A percentile compares a stretch with the other conserved stretches of the same genome.
Evolutionary conservation across 192 early-diverging fungal genomes (phyloP).

Genomic region (Physocladia obscura): DNA sequence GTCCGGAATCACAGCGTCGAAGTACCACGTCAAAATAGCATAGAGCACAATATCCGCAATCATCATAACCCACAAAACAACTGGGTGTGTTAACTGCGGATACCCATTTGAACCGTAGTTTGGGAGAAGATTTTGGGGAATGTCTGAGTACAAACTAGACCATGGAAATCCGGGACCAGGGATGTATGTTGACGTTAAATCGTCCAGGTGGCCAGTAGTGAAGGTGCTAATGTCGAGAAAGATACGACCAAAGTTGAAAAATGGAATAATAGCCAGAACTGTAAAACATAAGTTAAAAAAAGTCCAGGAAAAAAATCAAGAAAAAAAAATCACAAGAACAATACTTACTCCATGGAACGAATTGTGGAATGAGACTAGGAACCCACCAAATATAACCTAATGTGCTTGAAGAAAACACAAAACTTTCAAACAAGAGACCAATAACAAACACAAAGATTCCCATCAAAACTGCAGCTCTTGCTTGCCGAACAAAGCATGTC

Average conservation of each 20-base stretch:
- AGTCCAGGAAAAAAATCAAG: background rate
- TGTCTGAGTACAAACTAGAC: constrained; percentile 45
- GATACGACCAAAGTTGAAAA: constrained; percentile 54
- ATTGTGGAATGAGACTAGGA: constrained; percentile 17
- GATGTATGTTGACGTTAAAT: constrained; percentile 60
- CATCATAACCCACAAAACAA: constrained; percentile 64
- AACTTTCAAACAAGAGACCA: constrained; percentile 69
- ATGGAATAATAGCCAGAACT: constrained; percentile 32
- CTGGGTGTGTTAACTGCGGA: constrained; percentile 59
- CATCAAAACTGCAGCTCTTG: constrained; percentile 64
- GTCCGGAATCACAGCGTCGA: constrained; percentile 74
- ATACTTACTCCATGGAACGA: constrained; percentile 28
- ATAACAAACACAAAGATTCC: constrained; percentile 81
- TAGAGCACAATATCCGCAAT: constrained; percentile 66
- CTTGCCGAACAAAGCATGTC: constrained; percentile 63
- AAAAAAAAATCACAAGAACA: background rate
- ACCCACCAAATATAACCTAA: constrained; percentile 60
- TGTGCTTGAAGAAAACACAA: constrained; percentile 47
- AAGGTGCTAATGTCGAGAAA: constrained; percentile 71
- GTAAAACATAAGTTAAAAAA: constrained; percentile 14
- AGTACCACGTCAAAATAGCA: constrained; percentile 64
- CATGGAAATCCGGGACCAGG: constrained; percentile 66
- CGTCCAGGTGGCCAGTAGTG: constrained; percentile 52
- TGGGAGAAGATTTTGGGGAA: constrained; percentile 40
- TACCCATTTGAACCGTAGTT: constrained; percentile 47